Evolutionary conservation across 306 rosid species (phyloP), one percentile per base, ranked within the genome.

Genomic region (Pterocarpus macrocarpus): DNA sequence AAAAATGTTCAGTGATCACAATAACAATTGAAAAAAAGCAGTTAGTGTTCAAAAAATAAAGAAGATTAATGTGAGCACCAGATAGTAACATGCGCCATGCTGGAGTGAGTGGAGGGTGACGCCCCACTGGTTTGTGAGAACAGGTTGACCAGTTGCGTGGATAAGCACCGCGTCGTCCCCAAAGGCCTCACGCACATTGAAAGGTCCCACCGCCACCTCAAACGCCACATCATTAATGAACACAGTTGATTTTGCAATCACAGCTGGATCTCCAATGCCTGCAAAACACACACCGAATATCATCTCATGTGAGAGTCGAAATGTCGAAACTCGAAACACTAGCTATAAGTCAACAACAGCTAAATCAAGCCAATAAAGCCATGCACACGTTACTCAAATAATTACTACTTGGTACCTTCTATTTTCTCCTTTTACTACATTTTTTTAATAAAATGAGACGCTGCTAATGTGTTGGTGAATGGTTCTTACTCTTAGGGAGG

Each of bases 71-170:
- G 43, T 70, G 67, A 82, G 65, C 55, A 95, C 98, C 75, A 93
- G 88, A 83, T 91, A 93, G 81, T 93, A 95, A 71, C 52, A 93
- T 14, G 94, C 87, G 35, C 97, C 98, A 73, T 93, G 90, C 67
- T 91, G 92, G 70, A 95, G 98, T 17, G 97, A 83, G 66, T 91
- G 98, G 56, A 93, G 88, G 44, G 98, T 95, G 63, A 90, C 75
- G 5, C 99, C 99, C 97, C 98, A 95, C 41, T 91, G 93, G 76
- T 95, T 86, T 64, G 97, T 91, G 64, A 87, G 89, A 68, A 95
- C 94, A 4, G 97, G 96, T 56, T 89, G 99, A 72, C 98, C 98
- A 71, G 89, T 81, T 12, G 92, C 85, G 85, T 95, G 91, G 67
- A 95, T 79, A 43, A 95, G 94, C 10, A 91, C 93, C 34, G 86